phyloP scores from a whole-genome alignment of 2,329 filamentous ascomycete species.

The Nigrograna mackinnonii region DNA sequence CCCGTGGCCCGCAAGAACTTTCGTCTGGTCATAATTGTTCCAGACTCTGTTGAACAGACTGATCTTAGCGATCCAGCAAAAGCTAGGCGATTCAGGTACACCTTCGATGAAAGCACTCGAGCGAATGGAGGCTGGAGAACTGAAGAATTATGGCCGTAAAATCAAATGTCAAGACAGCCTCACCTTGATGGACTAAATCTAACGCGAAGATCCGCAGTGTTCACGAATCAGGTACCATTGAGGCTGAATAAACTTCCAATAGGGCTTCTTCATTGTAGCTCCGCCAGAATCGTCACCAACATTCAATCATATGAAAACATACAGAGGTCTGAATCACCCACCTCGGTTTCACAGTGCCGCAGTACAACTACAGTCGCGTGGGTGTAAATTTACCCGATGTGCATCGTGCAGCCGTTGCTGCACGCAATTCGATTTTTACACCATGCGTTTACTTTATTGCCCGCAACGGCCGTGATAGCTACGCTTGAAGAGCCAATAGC shows the following conservation, averaged over 20 bases:
- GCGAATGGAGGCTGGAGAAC: slow-evolving; percentile 60
- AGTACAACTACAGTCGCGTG: slow-evolving; percentile 10
- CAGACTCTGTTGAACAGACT: slow-evolving; percentile 75
- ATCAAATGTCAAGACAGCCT: not conserved
- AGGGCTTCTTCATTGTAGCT: not conserved
- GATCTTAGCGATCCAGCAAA: slow-evolving; percentile 71
- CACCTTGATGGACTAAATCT: not conserved
- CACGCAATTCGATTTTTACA: slow-evolving; percentile 2
- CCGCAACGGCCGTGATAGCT: too few species aligned
- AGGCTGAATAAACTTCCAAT: slow-evolving; percentile 8
- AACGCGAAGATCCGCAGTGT: not conserved
- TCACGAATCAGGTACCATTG: slow-evolving; percentile 3
- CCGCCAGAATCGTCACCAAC: slow-evolving; percentile 4
- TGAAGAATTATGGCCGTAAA: slow-evolving; percentile 44
- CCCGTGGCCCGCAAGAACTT: slow-evolving; percentile 74
- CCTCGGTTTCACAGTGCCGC: slow-evolving; percentile 7
- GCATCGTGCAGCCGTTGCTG: slow-evolving; percentile 6
- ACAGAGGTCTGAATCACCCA: slow-evolving; percentile 2
- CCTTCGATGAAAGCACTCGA: slow-evolving; percentile 52
- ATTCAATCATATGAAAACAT: slow-evolving; percentile 9
- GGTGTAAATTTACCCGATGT: slow-evolving; percentile 3
- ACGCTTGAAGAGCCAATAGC: too few species aligned
- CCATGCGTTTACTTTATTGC: too few species aligned
- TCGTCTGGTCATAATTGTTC: slow-evolving; percentile 82
- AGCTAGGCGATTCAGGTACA: slow-evolving; percentile 69